A percentile compares a stretch with the other conserved stretches of the same genome.
phyloP scores from a whole-genome alignment of 352 stramenopile species.

The Phytophthora boehmeriae region DNA sequence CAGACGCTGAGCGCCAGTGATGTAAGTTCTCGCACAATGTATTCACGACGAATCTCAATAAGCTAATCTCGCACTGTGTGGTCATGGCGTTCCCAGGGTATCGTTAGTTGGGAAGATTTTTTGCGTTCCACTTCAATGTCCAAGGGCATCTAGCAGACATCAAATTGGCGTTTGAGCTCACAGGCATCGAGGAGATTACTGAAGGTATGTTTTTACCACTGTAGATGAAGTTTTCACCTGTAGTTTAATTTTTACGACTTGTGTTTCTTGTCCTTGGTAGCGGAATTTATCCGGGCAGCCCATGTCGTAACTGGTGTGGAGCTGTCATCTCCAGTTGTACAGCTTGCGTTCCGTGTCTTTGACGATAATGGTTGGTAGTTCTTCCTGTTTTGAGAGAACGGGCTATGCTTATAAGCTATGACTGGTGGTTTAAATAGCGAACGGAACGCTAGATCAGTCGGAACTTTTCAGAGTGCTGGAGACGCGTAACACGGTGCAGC shows the following conservation, averaged over 20 bases:
- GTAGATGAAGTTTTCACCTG: not conserved
- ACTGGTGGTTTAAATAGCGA: slow-evolving; percentile 33
- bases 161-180: slow-evolving; percentile 76
- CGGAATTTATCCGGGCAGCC: slow-evolving; percentile 72
- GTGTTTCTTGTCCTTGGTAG: slow-evolving; percentile 11
- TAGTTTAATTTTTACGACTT: not conserved
- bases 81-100: slow-evolving; percentile 31
- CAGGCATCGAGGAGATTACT: slow-evolving; percentile 63
- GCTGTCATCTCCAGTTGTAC: slow-evolving; percentile 68
- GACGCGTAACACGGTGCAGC: slow-evolving; percentile 59
- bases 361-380: slow-evolving; percentile 56
- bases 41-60: not conserved
- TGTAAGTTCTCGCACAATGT: slow-evolving; percentile 25
- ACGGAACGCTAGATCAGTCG: slow-evolving; percentile 66
- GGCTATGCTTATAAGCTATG: not conserved
- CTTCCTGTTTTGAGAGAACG: not conserved
- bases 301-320: slow-evolving; percentile 71
- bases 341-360: slow-evolving; percentile 80
- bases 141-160: slow-evolving; percentile 76
- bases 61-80: not conserved
- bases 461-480: slow-evolving; percentile 76
- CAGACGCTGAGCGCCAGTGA: slow-evolving; percentile 65
- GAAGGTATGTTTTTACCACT: slow-evolving; percentile 43
- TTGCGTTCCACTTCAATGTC: slow-evolving; percentile 77
- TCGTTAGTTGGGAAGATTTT: slow-evolving; percentile 77